Percentiles rank a stretch among this genome's conserved stretches.
Conservation (phyloP, 2,329 filamentous ascomycete species). For the Alternaria sp. region DNA sequence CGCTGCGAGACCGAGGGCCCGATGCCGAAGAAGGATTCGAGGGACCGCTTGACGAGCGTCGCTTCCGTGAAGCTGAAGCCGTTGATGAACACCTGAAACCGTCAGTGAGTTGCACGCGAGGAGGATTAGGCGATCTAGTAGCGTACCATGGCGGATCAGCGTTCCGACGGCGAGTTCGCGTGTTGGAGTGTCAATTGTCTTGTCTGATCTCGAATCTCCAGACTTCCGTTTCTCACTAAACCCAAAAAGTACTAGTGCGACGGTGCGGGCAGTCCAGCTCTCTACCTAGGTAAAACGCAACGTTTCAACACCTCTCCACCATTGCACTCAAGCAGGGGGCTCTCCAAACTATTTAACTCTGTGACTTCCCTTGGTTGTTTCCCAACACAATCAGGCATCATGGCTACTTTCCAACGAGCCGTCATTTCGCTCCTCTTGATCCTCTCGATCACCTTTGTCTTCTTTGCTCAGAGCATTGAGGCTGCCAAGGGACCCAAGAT, state of each 20-base stretch:
- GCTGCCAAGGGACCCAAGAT: constrained; percentile 82
- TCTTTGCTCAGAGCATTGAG: constrained; percentile 47
- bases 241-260: constrained; percentile 23
- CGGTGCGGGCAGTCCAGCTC: constrained; percentile 17
- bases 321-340: constrained; percentile 25
- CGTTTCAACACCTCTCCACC: constrained; percentile 40
- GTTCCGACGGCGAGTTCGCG: constrained; percentile 24
- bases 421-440: constrained; percentile 78
- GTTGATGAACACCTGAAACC: constrained; percentile 78
- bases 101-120: constrained; percentile 21
- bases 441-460: constrained; percentile 66
- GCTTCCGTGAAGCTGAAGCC: constrained; percentile 86
- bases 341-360: constrained; percentile 37
- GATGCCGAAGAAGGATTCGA: constrained; percentile 60
- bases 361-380: constrained; percentile 27
- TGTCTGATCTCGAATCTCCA: constrained; percentile 17
- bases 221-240: constrained; percentile 13
- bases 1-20: constrained; percentile 62
- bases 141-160: constrained; percentile 39
- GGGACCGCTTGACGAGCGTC: constrained; percentile 82
- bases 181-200: constrained; percentile 24
- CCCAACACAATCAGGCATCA: constrained; percentile 56
- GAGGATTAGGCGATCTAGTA: not conserved
- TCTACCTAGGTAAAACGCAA: constrained; percentile 36
- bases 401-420: constrained; percentile 78